These are phyloP conservation scores for Clavariopsis aquatica DNA, from an alignment of 495 filamentous ascomycete genomes.

Conservation along the genomic window DNA sequence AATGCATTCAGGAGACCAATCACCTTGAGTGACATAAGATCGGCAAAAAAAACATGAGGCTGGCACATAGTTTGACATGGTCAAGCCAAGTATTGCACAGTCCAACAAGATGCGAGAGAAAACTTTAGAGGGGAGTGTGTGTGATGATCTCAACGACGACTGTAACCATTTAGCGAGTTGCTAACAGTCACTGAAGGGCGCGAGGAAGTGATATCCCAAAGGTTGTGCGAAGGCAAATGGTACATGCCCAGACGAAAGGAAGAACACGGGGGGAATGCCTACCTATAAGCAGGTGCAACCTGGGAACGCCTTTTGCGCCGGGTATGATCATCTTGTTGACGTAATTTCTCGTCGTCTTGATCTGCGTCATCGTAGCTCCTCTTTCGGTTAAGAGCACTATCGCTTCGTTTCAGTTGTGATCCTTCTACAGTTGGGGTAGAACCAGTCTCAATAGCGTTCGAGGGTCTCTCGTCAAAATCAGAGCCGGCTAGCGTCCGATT, in stretches of 20 bases:
- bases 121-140: background rate
- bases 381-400: conserved; percentile 39
- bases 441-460: conserved; percentile 21
- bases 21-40: background rate
- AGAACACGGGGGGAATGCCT: background rate
- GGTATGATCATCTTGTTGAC: conserved; percentile 38
- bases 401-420: conserved; percentile 25
- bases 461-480: conserved; percentile 37
- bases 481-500: conserved; percentile 41
- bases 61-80: too few relatives aligned
- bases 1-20: background rate
- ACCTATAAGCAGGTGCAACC: conserved; percentile 37
- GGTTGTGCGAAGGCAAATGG: background rate
- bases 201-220: background rate
- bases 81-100: background rate
- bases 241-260: background rate
- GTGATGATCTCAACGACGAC: conserved; percentile 7
- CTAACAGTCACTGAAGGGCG: background rate
- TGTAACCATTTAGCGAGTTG: conserved; percentile 2
- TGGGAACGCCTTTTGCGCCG: conserved; percentile 39
- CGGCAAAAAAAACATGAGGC: background rate
- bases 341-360: conserved; percentile 35
- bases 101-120: background rate
- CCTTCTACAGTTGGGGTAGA: background rate
- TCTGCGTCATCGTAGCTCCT: conserved; percentile 39